Conservation (phyloP, 768 basidiomycete species). For the Leccinum pellstonianum region DNA sequence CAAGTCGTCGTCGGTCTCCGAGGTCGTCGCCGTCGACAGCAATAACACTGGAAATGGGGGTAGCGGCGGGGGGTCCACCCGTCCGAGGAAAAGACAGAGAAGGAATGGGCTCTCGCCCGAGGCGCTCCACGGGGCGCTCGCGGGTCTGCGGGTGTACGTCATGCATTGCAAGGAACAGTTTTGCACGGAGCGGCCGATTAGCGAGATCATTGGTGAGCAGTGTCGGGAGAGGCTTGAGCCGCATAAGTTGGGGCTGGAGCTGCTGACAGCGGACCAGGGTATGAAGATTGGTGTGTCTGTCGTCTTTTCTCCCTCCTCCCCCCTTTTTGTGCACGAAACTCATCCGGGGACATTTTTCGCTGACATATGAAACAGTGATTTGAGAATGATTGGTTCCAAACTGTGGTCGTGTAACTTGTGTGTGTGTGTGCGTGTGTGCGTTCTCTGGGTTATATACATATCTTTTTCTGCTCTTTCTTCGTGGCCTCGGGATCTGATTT, state of each 20-base stretch:
- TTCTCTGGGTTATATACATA: not conserved
- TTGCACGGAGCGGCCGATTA: slow-evolving; percentile 49
- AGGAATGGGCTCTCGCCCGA: slow-evolving; percentile 39
- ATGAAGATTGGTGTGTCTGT: slow-evolving; percentile 67
- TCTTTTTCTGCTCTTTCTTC: not conserved
- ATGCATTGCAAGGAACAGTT: slow-evolving; percentile 86
- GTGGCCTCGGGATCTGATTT: slow-evolving; percentile 3
- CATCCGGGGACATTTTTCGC: not conserved
- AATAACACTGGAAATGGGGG: not conserved
- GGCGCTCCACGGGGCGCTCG: slow-evolving; percentile 50
- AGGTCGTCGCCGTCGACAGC: not conserved
- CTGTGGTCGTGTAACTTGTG: not conserved
- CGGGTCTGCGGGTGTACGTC: slow-evolving; percentile 69
- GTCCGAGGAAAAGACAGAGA: slow-evolving; percentile 39
- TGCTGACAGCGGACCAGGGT: slow-evolving; percentile 75
- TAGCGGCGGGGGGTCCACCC: not conserved
- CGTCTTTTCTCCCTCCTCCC: not conserved
- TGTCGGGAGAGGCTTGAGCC: slow-evolving; percentile 60
- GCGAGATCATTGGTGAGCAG: slow-evolving; percentile 71
- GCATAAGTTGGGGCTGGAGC: slow-evolving; percentile 65
- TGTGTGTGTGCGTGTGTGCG: not conserved
- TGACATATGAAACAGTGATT: slow-evolving; percentile 32
- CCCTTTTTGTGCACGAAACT: not conserved
- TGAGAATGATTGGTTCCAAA: slow-evolving; percentile 26
- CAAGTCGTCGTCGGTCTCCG: not conserved